phyloP scores from a whole-genome alignment of 352 stramenopile genomes.

The Globisporangium viniferum region DNA sequence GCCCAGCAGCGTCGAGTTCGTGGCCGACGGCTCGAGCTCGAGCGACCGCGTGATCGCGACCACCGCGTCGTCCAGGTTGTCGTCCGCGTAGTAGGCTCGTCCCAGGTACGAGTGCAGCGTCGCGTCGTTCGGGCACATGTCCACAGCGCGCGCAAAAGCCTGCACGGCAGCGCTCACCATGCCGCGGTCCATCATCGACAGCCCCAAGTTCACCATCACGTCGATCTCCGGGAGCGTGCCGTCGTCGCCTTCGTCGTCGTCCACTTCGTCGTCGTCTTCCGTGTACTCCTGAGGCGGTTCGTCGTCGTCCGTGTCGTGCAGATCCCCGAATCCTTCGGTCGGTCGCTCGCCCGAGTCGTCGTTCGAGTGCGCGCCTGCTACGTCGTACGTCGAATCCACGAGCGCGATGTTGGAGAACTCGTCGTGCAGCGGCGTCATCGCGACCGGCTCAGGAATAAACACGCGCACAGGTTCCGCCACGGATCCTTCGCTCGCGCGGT shows the following conservation, averaged over 20 bases:
- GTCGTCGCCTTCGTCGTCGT: slow-evolving; percentile 65
- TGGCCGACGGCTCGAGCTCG: slow-evolving; percentile 70
- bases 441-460: slow-evolving; percentile 14
- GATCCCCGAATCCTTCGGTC: slow-evolving; percentile 28
- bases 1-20: slow-evolving; percentile 79
- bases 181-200: slow-evolving; percentile 83
- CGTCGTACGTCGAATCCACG: slow-evolving; percentile 54
- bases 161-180: slow-evolving; percentile 72
- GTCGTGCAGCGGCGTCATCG: slow-evolving; percentile 35
- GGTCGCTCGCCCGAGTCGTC: slow-evolving; percentile 34
- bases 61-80: slow-evolving; percentile 79
- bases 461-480: neutral
- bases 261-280: slow-evolving; percentile 45
- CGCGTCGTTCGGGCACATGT: slow-evolving; percentile 73
- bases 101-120: slow-evolving; percentile 78
- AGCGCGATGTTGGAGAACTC: slow-evolving; percentile 45
- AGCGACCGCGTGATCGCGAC: slow-evolving; percentile 60
- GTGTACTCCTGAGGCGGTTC: slow-evolving; percentile 49
- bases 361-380: slow-evolving; percentile 27
- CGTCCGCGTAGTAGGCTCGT: slow-evolving; percentile 79
- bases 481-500: slow-evolving; percentile 17
- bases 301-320: slow-evolving; percentile 49
- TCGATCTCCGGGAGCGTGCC: slow-evolving; percentile 73
- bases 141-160: slow-evolving; percentile 78
- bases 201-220: slow-evolving; percentile 74